Conservation (phyloP, 805 yeast species). For the Suhomyces prunicola region DNA sequence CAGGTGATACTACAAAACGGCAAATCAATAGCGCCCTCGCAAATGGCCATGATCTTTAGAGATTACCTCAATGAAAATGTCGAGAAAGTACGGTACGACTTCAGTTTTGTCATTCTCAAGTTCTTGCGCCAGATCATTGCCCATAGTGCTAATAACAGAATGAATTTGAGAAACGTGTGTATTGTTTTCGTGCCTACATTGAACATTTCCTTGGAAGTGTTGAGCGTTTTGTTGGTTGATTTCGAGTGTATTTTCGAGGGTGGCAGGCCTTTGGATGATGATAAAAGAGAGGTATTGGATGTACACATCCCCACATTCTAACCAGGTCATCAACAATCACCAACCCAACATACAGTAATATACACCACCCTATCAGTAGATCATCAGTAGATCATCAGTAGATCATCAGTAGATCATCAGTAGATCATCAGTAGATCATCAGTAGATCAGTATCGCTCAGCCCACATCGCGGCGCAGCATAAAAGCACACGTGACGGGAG, state of each 20-base stretch:
- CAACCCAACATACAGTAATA: neutral
- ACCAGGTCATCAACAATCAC: neutral
- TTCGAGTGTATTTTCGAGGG: constrained; percentile 59
- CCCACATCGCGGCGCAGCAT: neutral
- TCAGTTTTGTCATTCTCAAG: constrained; percentile 63
- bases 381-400: too few species aligned
- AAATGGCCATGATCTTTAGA: constrained; percentile 25
- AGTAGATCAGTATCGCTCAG: neutral
- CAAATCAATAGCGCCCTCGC: constrained; percentile 13
- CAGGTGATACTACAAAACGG: constrained; percentile 15
- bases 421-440: neutral
- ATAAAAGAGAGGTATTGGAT: constrained; percentile 48
- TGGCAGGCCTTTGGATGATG: constrained; percentile 40
- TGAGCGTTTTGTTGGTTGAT: constrained; percentile 59
- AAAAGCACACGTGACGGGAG: neutral
- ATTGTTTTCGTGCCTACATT: constrained; percentile 83
- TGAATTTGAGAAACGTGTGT: constrained; percentile 76
- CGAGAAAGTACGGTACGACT: constrained; percentile 55
- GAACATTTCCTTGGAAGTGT: constrained; percentile 59
- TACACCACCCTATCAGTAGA: neutral
- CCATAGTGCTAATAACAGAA: constrained; percentile 64
- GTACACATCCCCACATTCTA: constrained; percentile 50
- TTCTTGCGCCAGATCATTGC: constrained; percentile 63
- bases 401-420: too few species aligned
- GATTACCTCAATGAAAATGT: constrained; percentile 40